A percentile compares a stretch with the other conserved stretches of the same genome.
Conservation (phyloP, 176 grass and related monocot species). For the Rhynchospora breviuscula region DNA sequence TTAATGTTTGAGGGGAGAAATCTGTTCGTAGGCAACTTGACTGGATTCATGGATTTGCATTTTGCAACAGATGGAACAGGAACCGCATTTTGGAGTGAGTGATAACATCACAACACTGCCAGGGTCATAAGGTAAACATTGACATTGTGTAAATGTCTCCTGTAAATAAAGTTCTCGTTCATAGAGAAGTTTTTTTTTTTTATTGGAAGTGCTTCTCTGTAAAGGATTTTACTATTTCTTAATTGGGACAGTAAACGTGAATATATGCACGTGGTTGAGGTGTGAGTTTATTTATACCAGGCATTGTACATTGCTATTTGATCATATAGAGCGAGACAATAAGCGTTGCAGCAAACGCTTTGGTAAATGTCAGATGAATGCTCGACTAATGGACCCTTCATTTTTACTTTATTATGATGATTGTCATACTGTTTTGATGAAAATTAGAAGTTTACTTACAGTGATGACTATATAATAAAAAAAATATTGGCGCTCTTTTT, state of each 20-base stretch:
- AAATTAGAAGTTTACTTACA: too few relatives aligned
- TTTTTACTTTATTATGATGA: not conserved
- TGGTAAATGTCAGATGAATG: not conserved
- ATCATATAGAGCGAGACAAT: not conserved
- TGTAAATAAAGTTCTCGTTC: not conserved
- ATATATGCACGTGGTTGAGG: not conserved
- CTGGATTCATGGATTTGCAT: not conserved
- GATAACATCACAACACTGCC: not conserved
- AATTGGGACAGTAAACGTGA: not conserved
- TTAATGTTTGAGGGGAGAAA: not conserved
- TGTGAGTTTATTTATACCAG: not conserved
- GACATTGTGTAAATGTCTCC: slow-evolving; percentile 13
- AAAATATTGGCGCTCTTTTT: not conserved
- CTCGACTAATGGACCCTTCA: not conserved
- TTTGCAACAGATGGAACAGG: not conserved
- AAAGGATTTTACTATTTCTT: not conserved
- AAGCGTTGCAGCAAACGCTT: not conserved
- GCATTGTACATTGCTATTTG: slow-evolving; percentile 8
- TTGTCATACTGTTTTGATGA: too few relatives aligned
- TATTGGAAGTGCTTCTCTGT: not conserved
- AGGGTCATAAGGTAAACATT: not conserved
- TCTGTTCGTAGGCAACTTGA: not conserved
- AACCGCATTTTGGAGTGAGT: not conserved
- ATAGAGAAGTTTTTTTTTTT: not conserved
- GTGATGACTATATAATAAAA: not conserved